A percentile compares a stretch with the other conserved stretches of the same genome.
Evolutionary conservation across 2,329 filamentous ascomycete species (phyloP).

Genomic region (Colletotrichum zoysiae): DNA sequence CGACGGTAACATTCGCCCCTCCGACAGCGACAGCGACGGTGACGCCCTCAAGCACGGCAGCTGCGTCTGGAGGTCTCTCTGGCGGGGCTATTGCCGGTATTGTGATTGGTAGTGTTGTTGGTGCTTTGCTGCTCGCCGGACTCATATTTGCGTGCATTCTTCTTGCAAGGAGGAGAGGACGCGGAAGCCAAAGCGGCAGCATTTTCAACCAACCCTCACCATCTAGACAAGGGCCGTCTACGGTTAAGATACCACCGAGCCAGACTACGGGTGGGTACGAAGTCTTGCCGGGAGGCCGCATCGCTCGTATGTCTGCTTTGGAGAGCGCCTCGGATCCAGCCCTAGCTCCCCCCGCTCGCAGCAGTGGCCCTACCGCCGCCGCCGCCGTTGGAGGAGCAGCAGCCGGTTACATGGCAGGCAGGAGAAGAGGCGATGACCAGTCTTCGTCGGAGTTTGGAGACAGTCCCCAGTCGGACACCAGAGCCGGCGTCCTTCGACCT

Average conservation of each 20-base stretch:
- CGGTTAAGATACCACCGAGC: slow-evolving; percentile 53
- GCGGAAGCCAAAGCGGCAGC: slow-evolving; percentile 74
- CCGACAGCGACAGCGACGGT: slow-evolving; percentile 62
- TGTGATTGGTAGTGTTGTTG: slow-evolving; percentile 83
- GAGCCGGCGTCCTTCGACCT: slow-evolving; percentile 66
- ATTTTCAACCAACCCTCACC: slow-evolving; percentile 93
- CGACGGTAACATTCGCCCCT: slow-evolving; percentile 72
- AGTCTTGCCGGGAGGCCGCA: slow-evolving; percentile 86
- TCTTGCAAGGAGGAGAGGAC: slow-evolving; percentile 63
- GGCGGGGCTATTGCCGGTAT: slow-evolving; percentile 94
- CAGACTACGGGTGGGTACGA: slow-evolving; percentile 69
- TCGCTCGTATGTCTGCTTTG: slow-evolving; percentile 94
- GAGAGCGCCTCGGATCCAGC: slow-evolving; percentile 79
- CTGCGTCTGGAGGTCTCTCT: slow-evolving; percentile 64
- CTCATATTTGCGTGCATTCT: slow-evolving; percentile 76
- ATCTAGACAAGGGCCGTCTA: slow-evolving; percentile 62
- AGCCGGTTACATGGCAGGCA: slow-evolving; percentile 58
- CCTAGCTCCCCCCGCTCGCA: slow-evolving; percentile 57
- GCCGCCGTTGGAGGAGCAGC: slow-evolving; percentile 60
- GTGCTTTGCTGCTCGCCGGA: slow-evolving; percentile 75
- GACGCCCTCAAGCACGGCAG: slow-evolving; percentile 47
- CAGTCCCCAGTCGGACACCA: slow-evolving; percentile 77
- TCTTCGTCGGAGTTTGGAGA: slow-evolving; percentile 79
- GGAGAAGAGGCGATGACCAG: slow-evolving; percentile 64
- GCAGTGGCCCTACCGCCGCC: slow-evolving; percentile 45